Percentiles rank a stretch among this genome's conserved stretches.
phyloP scores from a whole-genome alignment of 768 basidiomycete species.

The Leccinum rimulosum region DNA sequence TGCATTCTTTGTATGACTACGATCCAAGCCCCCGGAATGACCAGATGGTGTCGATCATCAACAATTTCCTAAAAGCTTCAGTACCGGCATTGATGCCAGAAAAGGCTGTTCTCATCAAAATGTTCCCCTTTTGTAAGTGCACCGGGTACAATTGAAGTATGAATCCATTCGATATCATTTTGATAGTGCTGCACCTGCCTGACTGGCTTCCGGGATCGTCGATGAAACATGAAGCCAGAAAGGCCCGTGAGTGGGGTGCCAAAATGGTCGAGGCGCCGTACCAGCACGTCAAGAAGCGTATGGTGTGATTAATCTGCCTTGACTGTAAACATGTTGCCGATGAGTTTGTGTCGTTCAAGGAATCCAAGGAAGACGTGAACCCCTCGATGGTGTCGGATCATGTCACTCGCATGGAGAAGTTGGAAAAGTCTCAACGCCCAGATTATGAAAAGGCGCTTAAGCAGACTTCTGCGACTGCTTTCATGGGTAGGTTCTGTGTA shows the following conservation, averaged over 20 bases:
- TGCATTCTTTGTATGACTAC: slow-evolving; percentile 19
- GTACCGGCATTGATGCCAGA: slow-evolving; percentile 7
- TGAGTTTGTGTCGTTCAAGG: neutral
- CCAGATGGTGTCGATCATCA: slow-evolving; percentile 14
- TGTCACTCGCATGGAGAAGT: slow-evolving; percentile 9
- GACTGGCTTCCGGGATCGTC: slow-evolving; percentile 24
- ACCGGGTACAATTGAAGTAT: neutral
- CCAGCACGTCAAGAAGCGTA: slow-evolving; percentile 9
- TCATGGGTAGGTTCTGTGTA: slow-evolving; percentile 8
- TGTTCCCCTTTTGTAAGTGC: slow-evolving; percentile 18
- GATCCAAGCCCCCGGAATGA: slow-evolving; percentile 17
- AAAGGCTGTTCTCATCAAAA: slow-evolving; percentile 11
- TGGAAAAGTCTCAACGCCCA: slow-evolving; percentile 1
- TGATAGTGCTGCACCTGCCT: slow-evolving; percentile 26
- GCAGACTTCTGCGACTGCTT: slow-evolving; percentile 12
- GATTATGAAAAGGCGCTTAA: slow-evolving; percentile 18
- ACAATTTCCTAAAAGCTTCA: slow-evolving; percentile 10
- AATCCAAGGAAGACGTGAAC: slow-evolving; percentile 5
- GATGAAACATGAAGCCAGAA: slow-evolving; percentile 14
- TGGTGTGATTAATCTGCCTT: slow-evolving; percentile 1
- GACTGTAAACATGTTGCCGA: neutral
- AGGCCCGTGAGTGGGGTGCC: slow-evolving; percentile 3
- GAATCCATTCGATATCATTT: neutral
- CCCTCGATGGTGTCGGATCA: slow-evolving; percentile 16
- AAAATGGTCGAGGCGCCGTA: slow-evolving; percentile 17